These are phyloP conservation scores for Luffa aegyptiaca DNA, from an alignment of 306 rosid species.

Conservation along the genomic window DNA sequence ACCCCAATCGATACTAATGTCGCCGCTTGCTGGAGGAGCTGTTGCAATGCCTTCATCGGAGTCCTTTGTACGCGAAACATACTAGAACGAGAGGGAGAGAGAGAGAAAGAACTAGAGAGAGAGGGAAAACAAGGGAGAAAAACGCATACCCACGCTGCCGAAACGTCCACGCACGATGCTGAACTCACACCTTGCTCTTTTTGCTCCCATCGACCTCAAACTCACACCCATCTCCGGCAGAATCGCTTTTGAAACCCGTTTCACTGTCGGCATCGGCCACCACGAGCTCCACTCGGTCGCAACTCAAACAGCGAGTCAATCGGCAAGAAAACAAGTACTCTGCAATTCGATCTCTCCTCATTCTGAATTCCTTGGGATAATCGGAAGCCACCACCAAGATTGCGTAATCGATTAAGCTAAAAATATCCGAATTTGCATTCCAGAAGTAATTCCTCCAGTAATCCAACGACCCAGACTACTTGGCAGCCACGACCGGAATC, in stretches of 20 bases:
- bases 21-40: too few relatives aligned
- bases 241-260: conserved; percentile 29
- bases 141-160: too few relatives aligned
- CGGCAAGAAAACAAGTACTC: conserved; percentile 52
- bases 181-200: conserved; percentile 85
- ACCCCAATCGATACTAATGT: too few relatives aligned
- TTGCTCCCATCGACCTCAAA: conserved; percentile 66
- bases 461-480: conserved; percentile 57
- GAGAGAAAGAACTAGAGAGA: too few relatives aligned
- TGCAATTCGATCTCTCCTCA: conserved; percentile 67
- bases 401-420: conserved; percentile 71
- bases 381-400: conserved; percentile 83
- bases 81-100: too few relatives aligned
- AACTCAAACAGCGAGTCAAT: conserved; percentile 52
- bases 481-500: conserved; percentile 30
- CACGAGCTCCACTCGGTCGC: conserved; percentile 46
- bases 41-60: too few relatives aligned
- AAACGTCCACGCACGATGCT: too few relatives aligned
- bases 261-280: conserved; percentile 24
- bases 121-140: too few relatives aligned
- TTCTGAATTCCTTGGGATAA: conserved; percentile 65
- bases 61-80: too few relatives aligned
- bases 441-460: conserved; percentile 80
- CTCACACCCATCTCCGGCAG: conserved; percentile 27
- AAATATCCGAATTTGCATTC: conserved; percentile 54